Evolutionary conservation across 768 basidiomycete genomes (phyloP), one percentile per base, ranked within the genome.

Genomic region (Suillus cothurnatus): DNA sequence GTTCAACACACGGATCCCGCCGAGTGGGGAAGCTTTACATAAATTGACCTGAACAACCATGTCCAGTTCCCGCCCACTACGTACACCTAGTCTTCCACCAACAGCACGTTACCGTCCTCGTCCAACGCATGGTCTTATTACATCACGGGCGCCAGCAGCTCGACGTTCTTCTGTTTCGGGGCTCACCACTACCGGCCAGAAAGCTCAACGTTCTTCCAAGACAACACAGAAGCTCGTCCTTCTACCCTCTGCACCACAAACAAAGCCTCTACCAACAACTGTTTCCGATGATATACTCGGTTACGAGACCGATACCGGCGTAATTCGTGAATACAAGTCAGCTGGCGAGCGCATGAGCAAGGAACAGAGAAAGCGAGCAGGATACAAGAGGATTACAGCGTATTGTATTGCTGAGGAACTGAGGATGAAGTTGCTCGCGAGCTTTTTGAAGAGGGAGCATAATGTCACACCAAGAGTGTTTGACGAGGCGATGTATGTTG

Each of bases 401-500:
- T 98, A 96, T 75, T 96, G 91, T 68, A 82, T 95, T 7, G 92
- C 93, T 8, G 94, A 96, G 69, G 85, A 85, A 8, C 89, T 96
- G 76, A 88, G 88, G 73, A 90, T 93, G 86, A 95, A 94, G 75
- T 78, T 92, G 0, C 78, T 97, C 26, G 88, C 90, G 14, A 88
- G 89, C 2, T 97, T 95, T 72, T 73, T 97, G 73, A 97, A 96
- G 77, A 82, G 96, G 61, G 96, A 98, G 73, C 96, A 98, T 74
- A 97, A 95, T 62, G 95, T 96, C 14, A 82, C 79, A 12, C 94
- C 89, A 1, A 82, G 96, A 65, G 85, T 94, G 0, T 98, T 94
- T 69, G 96, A 97, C 74, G 96, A 98, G 78, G 95, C 95, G 0
- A 77, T 97, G 66, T 97, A 97, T 80, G 92, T 89, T 64, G 95